Conservation (phyloP, 371 early-diverging fungal species). For the Haplosporangium sp. region DNA sequence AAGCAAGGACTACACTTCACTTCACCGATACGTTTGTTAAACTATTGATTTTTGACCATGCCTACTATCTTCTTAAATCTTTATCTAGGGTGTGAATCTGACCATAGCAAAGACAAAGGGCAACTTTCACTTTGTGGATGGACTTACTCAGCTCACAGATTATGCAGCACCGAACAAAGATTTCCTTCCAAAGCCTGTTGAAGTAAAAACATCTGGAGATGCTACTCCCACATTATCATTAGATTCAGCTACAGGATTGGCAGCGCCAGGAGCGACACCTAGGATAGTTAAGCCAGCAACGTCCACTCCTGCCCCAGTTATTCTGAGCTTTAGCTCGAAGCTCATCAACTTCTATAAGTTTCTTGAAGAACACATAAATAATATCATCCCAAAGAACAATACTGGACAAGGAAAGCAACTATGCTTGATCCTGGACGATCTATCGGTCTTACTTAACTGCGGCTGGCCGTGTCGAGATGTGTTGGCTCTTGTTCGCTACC, state of each 20-base stretch:
- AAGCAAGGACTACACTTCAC: conserved; percentile 17
- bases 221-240: conserved; percentile 23
- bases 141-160: conserved; percentile 67
- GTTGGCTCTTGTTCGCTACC: conserved; percentile 60
- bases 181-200: conserved; percentile 52
- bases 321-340: conserved; percentile 44
- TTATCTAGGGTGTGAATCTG: conserved; percentile 71
- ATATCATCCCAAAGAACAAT: conserved; percentile 12
- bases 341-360: conserved; percentile 37
- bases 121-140: conserved; percentile 71
- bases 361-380: conserved; percentile 37
- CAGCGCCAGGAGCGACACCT: conserved; percentile 19
- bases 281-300: conserved; percentile 5
- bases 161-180: conserved; percentile 56
- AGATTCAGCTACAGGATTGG: conserved; percentile 39
- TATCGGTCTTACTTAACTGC: conserved; percentile 66
- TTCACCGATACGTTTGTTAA: too few relatives aligned
- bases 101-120: conserved; percentile 64
- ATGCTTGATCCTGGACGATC: conserved; percentile 74
- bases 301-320: conserved; percentile 35
- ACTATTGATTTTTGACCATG: neutral
- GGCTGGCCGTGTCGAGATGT: conserved; percentile 64
- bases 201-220: conserved; percentile 57
- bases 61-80: neutral
- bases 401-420: conserved; percentile 39